Conservation (phyloP, 176 grass and related monocot genomes). For the Metroxylon sagu region DNA sequence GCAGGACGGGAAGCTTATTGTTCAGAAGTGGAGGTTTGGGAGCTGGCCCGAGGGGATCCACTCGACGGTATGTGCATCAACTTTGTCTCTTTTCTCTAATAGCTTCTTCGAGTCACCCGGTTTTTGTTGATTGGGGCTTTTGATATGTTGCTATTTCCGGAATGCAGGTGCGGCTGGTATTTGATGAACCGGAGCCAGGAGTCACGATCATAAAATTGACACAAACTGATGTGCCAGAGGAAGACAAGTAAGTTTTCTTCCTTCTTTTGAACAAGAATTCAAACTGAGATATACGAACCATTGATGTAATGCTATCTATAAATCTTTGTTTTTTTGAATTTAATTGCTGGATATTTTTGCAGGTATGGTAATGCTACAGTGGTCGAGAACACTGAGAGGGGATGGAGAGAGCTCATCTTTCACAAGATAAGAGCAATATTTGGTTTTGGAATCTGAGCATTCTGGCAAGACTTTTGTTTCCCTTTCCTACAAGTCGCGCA, state of each 20-base stretch:
- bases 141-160: background rate
- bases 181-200: constrained; percentile 86
- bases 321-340: no score
- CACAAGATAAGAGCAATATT: constrained; percentile 90
- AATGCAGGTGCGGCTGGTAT: constrained; percentile 66
- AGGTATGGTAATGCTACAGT: constrained; percentile 94
- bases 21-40: constrained; percentile 84
- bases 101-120: background rate
- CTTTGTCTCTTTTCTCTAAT: background rate
- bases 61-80: constrained; percentile 37
- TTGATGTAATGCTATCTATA: no score
- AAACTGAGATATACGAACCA: no score
- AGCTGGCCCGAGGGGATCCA: constrained; percentile 77
- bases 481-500: constrained; percentile 11
- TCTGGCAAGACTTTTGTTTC: constrained; percentile 21
- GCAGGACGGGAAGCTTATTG: constrained; percentile 81
- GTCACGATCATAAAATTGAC: constrained; percentile 79
- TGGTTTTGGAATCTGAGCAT: constrained; percentile 66
- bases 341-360: background rate
- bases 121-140: background rate
- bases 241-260: constrained; percentile 61
- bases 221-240: constrained; percentile 88
- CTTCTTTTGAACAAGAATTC: background rate
- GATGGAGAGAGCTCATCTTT: constrained; percentile 93
- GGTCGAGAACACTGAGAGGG: constrained; percentile 88